These are phyloP conservation scores for Syzygium oleosum DNA, from an alignment of 345 rosid genomes.

Conservation along the genomic window DNA sequence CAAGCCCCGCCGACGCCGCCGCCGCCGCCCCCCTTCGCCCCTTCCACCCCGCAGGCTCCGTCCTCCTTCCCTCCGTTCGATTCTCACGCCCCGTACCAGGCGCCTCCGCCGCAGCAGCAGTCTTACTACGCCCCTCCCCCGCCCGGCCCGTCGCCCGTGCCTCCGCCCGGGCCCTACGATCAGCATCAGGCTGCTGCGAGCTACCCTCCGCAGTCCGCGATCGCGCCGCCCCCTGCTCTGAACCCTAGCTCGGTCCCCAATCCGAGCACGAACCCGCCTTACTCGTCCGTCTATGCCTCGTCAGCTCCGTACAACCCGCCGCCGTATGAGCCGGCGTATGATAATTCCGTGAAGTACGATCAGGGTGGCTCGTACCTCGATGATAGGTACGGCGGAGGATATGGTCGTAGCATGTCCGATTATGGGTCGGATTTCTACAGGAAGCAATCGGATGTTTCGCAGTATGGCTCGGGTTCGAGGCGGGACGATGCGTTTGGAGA, in stretches of 20 bases:
- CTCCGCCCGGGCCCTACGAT: not conserved
- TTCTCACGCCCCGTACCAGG: constrained; percentile 50
- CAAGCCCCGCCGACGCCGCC: constrained; percentile 21
- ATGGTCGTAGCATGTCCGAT: constrained; percentile 35
- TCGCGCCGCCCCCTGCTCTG: constrained; percentile 4
- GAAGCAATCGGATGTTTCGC: constrained; percentile 45
- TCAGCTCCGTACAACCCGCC: constrained; percentile 23
- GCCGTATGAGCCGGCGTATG: constrained; percentile 32
- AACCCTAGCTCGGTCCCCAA: constrained; percentile 16
- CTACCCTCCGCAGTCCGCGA: constrained; percentile 20
- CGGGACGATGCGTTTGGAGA: constrained; percentile 63
- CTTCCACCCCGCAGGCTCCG: constrained; percentile 19
- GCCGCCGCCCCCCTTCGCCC: constrained; percentile 29
- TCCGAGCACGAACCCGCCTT: constrained; percentile 20
- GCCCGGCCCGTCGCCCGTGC: not conserved
- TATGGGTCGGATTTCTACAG: constrained; percentile 53
- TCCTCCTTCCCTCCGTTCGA: constrained; percentile 57
- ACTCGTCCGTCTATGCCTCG: constrained; percentile 43
- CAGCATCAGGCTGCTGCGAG: not conserved
- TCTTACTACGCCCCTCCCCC: constrained; percentile 22
- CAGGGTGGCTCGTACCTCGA: constrained; percentile 27
- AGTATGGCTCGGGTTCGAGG: constrained; percentile 25
- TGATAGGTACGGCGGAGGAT: constrained; percentile 39
- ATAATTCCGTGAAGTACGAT: constrained; percentile 52
- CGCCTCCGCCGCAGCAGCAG: constrained; percentile 35